A percentile compares a stretch with the other conserved stretches of the same genome.
Conservation (phyloP, 176 grass and related monocot genomes). For the Lolium rigidum region DNA sequence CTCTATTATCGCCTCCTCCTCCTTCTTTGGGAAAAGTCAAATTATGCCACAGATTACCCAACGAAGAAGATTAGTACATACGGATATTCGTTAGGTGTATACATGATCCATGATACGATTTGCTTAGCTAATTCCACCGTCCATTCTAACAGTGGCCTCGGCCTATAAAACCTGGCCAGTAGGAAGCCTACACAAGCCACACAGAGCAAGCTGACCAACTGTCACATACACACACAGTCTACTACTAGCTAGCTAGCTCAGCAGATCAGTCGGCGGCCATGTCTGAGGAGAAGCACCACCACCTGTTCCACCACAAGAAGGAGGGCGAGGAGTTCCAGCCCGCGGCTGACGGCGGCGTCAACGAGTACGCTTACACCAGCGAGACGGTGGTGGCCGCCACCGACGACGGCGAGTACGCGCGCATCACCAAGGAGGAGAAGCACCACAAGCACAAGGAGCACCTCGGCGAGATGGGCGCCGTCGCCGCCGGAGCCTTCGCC, state of each 20-base stretch:
- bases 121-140: background rate
- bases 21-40: background rate
- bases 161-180: constrained; percentile 43
- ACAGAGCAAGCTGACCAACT: background rate
- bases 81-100: background rate
- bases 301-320: constrained; percentile 71
- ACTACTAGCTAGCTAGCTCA: background rate
- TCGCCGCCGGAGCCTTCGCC: constrained; percentile 68
- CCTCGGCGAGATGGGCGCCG: constrained; percentile 67
- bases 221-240: constrained; percentile 5
- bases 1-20: background rate
- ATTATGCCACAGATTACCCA: background rate
- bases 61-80: background rate
- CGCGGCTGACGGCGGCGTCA: background rate
- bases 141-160: constrained; percentile 24
- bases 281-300: constrained; percentile 68
- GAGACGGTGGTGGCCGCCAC: constrained; percentile 53
- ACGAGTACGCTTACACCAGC: constrained; percentile 42
- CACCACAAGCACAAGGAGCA: constrained; percentile 90
- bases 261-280: constrained; percentile 32
- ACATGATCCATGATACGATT: background rate
- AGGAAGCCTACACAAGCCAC: background rate
- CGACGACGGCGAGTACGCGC: constrained; percentile 57
- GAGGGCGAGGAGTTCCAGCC: constrained; percentile 47
- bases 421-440: constrained; percentile 78